Conservation (phyloP, 805 yeast genomes). For the Groenewaldozyma salmanticensis region DNA sequence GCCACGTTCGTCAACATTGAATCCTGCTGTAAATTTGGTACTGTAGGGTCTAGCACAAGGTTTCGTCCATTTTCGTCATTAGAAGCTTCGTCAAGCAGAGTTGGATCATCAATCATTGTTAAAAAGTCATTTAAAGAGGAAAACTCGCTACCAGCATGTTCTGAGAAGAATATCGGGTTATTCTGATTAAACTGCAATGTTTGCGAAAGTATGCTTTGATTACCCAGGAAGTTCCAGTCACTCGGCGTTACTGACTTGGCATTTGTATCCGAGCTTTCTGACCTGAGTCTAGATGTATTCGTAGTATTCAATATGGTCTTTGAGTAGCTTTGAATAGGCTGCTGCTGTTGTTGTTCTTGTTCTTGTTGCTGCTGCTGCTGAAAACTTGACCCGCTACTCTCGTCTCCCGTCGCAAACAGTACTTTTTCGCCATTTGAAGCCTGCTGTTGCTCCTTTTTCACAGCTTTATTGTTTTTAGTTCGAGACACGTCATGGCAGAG, state of each 20-base stretch:
- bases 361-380: background rate
- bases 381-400: background rate
- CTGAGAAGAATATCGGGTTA: constrained; percentile 69
- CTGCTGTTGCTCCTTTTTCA: background rate
- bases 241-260: background rate
- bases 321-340: background rate
- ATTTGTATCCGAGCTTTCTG: too few relatives aligned
- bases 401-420: too few relatives aligned
- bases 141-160: constrained; percentile 88
- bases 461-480: constrained; percentile 2
- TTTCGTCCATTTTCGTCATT: background rate
- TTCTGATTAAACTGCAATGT: constrained; percentile 18
- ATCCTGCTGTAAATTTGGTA: background rate
- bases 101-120: constrained; percentile 71
- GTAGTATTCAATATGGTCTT: too few relatives aligned
- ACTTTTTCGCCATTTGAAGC: background rate
- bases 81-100: background rate
- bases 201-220: constrained; percentile 14
- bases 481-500: constrained; percentile 67
- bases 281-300: too few relatives aligned
- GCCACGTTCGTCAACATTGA: background rate
- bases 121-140: constrained; percentile 81
- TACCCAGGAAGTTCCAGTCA: constrained; percentile 16
- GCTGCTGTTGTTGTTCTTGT: too few relatives aligned
- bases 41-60: background rate